Percentiles rank a stretch among this genome's conserved stretches.
These are phyloP conservation scores for Trichoderma harzianum DNA, from an alignment of 2,329 filamentous ascomycete species.

Conservation along the genomic window DNA sequence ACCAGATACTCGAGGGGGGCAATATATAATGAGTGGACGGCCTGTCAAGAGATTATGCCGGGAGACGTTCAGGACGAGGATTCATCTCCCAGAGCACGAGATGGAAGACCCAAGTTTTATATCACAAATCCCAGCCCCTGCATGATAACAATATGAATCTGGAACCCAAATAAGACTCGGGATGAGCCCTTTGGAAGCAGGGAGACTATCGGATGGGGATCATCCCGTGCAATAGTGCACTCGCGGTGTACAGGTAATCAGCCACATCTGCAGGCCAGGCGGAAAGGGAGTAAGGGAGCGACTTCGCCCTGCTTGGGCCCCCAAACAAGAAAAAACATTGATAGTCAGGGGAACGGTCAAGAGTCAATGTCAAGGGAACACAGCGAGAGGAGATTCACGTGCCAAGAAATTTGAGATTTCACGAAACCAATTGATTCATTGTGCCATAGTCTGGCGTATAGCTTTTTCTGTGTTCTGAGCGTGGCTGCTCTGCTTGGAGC, in stretches of 20 bases:
- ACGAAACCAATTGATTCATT: slow-evolving; percentile 16
- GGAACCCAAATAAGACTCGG: slow-evolving; percentile 7
- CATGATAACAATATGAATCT: slow-evolving; percentile 16
- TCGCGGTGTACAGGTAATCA: background rate
- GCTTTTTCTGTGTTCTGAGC: slow-evolving; percentile 16
- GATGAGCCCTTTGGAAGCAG: slow-evolving; percentile 5
- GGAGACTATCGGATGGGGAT: background rate
- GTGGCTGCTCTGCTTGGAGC: slow-evolving; percentile 16
- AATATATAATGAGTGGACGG: slow-evolving; percentile 14
- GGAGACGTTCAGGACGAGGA: background rate
- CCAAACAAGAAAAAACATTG: background rate
- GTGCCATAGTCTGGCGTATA: slow-evolving; percentile 13
- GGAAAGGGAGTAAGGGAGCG: slow-evolving; percentile 5
- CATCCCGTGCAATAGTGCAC: background rate
- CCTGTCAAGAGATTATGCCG: slow-evolving; percentile 13
- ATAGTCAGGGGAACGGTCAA: background rate
- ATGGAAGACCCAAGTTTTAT: slow-evolving; percentile 6
- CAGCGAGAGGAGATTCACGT: background rate
- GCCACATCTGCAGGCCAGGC: slow-evolving; percentile 12
- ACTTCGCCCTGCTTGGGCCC: slow-evolving; percentile 5
- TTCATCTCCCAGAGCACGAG: background rate
- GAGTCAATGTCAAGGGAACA: background rate
- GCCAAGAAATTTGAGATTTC: slow-evolving; percentile 3
- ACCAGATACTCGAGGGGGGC: background rate
- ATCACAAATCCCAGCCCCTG: slow-evolving; percentile 1